Base-by-base conservation (phyloP, 108 stramenopile genomes). In the Cyclotella atomus region DNA sequence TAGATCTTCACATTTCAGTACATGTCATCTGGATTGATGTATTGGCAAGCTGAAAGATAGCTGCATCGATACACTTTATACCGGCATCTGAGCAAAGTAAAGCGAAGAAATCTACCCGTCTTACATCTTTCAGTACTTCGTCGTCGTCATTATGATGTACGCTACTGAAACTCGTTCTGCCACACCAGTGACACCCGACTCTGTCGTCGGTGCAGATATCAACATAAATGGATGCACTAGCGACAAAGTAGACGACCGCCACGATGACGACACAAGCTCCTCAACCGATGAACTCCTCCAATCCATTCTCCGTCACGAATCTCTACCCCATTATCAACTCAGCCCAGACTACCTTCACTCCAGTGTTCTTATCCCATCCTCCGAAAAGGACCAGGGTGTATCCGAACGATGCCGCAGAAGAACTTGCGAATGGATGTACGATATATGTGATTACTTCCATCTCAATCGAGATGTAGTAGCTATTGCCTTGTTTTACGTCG, bases 371-470 rank as follows among this genome's bases (percentile, higher is more conserved):
- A 56, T 81, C n/a, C 75, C 34, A 29, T 52, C 46, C 0, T 25
- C 36, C 12, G 53, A 70, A 43, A 29, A 55, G 21, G 61, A 73
- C 6, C 53, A 55, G 33, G 79, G 72, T 20, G 79, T 81, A 16
- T 67, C 56, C 10, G 88, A 87, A 45, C 75, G 82, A 52, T 95
- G 93, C 77, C 75, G 93, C 12, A 74, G 85, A 20, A 86, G 83
- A 50, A 95, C 91, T 7, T 91, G 86, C 60, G 90, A 92, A 63
- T 95, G 94, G 94, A 85, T 86, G 63, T 95, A 89, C 57, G 85
- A 88, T 43, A 87, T 93, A 15, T 79, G 91, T 36, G 94, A 95
- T 73, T 85, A 93, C 77, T 95, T 95, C 70, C 76, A 73, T 5
- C 63, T 90, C 4, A 82, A 91, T 35, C 73, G 94, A 34, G 88